Evolutionary conservation across 768 basidiomycete species (phyloP).

Genomic region (Omphalotus guepiniiformis): DNA sequence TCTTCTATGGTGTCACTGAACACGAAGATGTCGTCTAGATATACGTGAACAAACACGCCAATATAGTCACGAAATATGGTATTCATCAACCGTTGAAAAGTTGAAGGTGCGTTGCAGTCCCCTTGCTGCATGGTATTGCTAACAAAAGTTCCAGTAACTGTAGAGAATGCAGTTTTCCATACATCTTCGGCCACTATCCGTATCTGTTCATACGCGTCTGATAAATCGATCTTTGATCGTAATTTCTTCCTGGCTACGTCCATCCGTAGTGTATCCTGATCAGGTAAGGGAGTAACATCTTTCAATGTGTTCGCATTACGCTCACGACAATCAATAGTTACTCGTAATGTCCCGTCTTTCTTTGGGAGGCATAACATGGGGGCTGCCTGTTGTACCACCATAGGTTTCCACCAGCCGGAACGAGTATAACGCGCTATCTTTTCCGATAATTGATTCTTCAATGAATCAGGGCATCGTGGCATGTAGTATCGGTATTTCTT

Average conservation of each 20-base stretch:
- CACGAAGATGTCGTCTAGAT: not conserved
- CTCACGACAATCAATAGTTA: constrained; percentile 13
- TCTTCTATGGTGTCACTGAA: constrained; percentile 21
- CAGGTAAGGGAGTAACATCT: constrained; percentile 12
- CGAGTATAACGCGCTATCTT: constrained; percentile 5
- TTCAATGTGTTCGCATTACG: constrained; percentile 24
- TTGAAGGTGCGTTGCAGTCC: constrained; percentile 18
- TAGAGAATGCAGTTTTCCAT: constrained; percentile 21
- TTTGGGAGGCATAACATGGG: constrained; percentile 24
- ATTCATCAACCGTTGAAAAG: constrained; percentile 31
- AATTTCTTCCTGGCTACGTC: constrained; percentile 19
- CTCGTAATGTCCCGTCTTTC: constrained; percentile 18
- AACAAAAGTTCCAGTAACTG: constrained; percentile 23
- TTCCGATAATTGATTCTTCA: constrained; percentile 8
- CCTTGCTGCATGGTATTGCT: constrained; percentile 32
- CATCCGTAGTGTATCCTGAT: constrained; percentile 15
- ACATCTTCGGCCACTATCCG: constrained; percentile 18
- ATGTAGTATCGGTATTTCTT: constrained; percentile 17
- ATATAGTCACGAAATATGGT: constrained; percentile 17
- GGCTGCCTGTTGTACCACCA: constrained; percentile 12
- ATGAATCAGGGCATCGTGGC: constrained; percentile 24
- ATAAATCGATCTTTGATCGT: constrained; percentile 27
- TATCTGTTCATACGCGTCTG: constrained; percentile 30
- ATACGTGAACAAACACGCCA: constrained; percentile 1
- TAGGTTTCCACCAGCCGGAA: constrained; percentile 12